These are phyloP conservation scores for Fusarium sterilihyphosum DNA, from an alignment of 2,329 filamentous ascomycete genomes.

Conservation along the genomic window DNA sequence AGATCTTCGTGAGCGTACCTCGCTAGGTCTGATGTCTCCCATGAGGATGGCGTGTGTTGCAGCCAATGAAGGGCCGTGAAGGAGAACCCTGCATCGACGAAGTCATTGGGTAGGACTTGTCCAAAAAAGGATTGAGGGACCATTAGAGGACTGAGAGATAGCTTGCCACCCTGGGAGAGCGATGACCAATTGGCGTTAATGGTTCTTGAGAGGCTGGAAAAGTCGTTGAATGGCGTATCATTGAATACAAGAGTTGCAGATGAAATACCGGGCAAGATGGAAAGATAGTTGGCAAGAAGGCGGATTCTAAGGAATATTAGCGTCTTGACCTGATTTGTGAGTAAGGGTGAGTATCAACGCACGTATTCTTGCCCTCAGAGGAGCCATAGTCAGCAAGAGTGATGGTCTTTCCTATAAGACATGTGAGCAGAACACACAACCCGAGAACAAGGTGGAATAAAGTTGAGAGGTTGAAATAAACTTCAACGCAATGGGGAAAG, in stretches of 20 bases:
- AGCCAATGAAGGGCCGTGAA: background rate
- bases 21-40: background rate
- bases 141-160: background rate
- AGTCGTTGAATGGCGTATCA: background rate
- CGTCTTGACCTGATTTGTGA: no score
- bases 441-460: no score
- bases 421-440: no score
- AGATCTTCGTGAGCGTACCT: background rate
- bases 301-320: background rate
- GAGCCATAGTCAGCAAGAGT: background rate
- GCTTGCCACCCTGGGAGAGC: background rate
- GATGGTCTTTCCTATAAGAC: background rate
- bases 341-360: no score
- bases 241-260: background rate
- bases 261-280: background rate
- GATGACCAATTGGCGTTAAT: background rate
- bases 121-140: background rate
- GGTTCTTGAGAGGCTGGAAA: background rate
- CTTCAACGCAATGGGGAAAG: rapidly evolving
- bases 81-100: background rate
- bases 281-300: background rate
- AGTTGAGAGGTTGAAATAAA: background rate
- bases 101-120: background rate
- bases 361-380: background rate
- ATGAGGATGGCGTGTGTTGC: background rate